A percentile compares a stretch with the other conserved stretches of the same genome.
Evolutionary conservation across 768 basidiomycete genomes (phyloP).

Genomic region (Mycena rosella): DNA sequence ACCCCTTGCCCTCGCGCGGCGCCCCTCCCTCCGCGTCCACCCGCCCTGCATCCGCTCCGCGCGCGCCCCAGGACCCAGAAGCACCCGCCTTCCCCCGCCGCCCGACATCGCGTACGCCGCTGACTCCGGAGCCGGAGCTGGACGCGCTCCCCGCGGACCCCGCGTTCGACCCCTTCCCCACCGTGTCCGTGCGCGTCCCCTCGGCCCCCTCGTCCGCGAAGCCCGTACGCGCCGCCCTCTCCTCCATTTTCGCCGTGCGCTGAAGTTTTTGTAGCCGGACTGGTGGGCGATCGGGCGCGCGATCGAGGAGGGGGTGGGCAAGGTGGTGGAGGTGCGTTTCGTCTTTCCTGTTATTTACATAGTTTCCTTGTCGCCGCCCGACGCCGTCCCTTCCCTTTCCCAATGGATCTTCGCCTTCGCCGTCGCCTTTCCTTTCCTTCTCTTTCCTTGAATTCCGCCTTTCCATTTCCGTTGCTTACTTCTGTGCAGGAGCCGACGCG

Average conservation of each 20-base stretch:
- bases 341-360: too few relatives aligned
- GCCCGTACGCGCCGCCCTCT: neutral
- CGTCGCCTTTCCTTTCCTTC: too few relatives aligned
- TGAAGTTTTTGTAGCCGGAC: neutral
- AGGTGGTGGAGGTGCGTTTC: neutral
- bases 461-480: neutral
- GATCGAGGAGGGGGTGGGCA: slow-evolving; percentile 16
- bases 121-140: too few relatives aligned
- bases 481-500: slow-evolving; percentile 4
- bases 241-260: too few relatives aligned
- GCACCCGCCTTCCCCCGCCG: too few relatives aligned
- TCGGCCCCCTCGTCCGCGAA: neutral
- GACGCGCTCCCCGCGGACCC: neutral
- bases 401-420: too few relatives aligned
- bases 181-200: neutral
- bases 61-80: neutral
- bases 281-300: slow-evolving; percentile 23
- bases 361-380: too few relatives aligned
- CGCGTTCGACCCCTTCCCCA: neutral
- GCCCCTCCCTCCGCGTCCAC: too few relatives aligned
- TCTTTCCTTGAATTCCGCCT: too few relatives aligned
- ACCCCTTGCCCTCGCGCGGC: too few relatives aligned
- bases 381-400: too few relatives aligned
- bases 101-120: too few relatives aligned
- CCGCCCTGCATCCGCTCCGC: neutral